Evolutionary conservation across 176 grass and related monocot genomes (phyloP), one percentile per base, ranked within the genome.

Genomic region (Tillandsia leiboldiana): DNA sequence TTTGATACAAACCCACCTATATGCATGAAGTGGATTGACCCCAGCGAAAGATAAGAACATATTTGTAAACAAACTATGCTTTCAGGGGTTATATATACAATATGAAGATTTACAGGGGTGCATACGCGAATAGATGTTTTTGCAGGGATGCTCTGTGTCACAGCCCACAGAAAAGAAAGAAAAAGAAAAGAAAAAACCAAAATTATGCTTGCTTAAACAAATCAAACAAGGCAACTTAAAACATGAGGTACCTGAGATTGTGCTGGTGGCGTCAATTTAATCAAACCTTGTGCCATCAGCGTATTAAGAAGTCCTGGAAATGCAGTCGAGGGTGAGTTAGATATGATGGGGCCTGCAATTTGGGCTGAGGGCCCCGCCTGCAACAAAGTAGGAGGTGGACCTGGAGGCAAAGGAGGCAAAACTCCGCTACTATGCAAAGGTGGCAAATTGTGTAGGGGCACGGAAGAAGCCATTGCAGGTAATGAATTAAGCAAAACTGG

Each of bases 271-370:
- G 74, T 74, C 78, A 90, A 68, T 64, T 77, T 73, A 84, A 99
- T 93, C 70, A 99, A 65, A 80, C 95, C 95, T 9, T 90, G 84
- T 65, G 76, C 69, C 84, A 99, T 86, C 53, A 94, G 90, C 53
- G 86, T 94, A 84, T 75, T 84, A 72, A 99, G 82, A 18, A 99
- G 71, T 63, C 95, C 90, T 72, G 95, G 90, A 54, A 90, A 76
- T 68, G 70, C 49, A 75, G 26, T 67, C 9, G 78, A 67, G 72
- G 77, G 22, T 20, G 73, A 48, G 62, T 61, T 26, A 78, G 79
- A 72, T 49, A 77, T 53, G 64, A 78, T 74, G 15, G 82, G 56
- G 56, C 74, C 76, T 27, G 68, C 66, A 80, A 77, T 77, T 74
- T 80, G 82, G 53, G 83, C 80, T 61, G 81, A 61, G 65, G 66